phyloP scores from a whole-genome alignment of 1,139 yeast species.

The Pichia sp. region DNA sequence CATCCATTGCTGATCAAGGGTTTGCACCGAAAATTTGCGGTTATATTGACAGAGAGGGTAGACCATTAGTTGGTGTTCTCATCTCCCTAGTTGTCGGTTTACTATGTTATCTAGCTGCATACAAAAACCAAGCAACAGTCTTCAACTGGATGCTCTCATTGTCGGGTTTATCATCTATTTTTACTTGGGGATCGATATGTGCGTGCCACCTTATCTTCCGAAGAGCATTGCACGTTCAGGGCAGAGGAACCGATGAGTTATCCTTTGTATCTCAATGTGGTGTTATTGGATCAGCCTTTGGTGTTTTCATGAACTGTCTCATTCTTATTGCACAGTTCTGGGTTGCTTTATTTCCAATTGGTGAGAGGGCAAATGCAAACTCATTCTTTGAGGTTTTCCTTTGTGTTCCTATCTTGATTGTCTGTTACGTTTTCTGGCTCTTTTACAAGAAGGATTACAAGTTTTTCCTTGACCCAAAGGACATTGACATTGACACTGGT shows the following conservation, averaged over 20 bases:
- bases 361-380: conserved; percentile 45
- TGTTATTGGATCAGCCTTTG: conserved; percentile 59
- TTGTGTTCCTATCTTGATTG: conserved; percentile 54
- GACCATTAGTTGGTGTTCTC: conserved; percentile 64
- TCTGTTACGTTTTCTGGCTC: conserved; percentile 51
- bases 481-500: conserved; percentile 63
- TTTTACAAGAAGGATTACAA: conserved; percentile 48
- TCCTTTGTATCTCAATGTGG: conserved; percentile 69
- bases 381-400: conserved; percentile 56
- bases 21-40: conserved; percentile 69
- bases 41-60: conserved; percentile 67
- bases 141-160: conserved; percentile 79
- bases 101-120: conserved; percentile 67
- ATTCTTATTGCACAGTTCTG: conserved; percentile 70
- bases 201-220: conserved; percentile 75
- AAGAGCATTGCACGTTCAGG: conserved; percentile 59
- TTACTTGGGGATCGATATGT: conserved; percentile 79
- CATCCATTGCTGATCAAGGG: conserved; percentile 76
- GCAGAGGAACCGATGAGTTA: conserved; percentile 58
- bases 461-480: conserved; percentile 38
- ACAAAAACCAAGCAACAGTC: conserved; percentile 53
- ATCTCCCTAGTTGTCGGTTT: conserved; percentile 55
- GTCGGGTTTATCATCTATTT: conserved; percentile 76
- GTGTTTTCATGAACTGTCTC: conserved; percentile 50
- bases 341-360: conserved; percentile 67